Conservation (phyloP, 192 early-diverging fungal species). For the Coemansia sp. region DNA sequence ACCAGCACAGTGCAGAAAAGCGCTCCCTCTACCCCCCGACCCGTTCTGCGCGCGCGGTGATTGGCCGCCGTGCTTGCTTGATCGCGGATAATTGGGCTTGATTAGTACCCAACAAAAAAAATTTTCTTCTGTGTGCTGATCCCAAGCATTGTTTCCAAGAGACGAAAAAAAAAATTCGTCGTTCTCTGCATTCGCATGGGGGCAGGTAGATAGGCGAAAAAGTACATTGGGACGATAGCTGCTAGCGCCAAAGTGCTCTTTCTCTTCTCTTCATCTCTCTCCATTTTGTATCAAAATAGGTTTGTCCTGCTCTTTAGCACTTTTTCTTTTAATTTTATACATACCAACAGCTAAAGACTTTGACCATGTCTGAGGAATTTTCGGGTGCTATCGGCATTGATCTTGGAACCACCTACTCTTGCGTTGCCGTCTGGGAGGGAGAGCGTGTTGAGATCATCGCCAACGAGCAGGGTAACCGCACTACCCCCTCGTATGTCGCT, state of each 20-base stretch:
- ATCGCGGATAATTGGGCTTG: slow-evolving; percentile 8
- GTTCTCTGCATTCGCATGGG: background rate
- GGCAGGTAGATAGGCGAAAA: background rate
- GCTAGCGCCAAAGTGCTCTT: background rate
- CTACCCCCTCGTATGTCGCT: slow-evolving; percentile 84
- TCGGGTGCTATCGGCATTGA: slow-evolving; percentile 89
- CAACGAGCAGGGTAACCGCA: slow-evolving; percentile 89
- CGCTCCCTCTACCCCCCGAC: too few species aligned
- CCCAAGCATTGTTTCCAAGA: slow-evolving; percentile 1
- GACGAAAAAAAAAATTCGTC: slow-evolving; percentile 1
- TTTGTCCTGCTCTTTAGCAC: slow-evolving; percentile 1
- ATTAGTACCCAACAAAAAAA: slow-evolving; percentile 16
- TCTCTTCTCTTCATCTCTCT: slow-evolving; percentile 11
- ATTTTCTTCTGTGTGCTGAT: slow-evolving; percentile 16
- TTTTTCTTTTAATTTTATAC: slow-evolving; percentile 10
- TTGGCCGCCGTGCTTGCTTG: background rate
- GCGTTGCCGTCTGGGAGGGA: slow-evolving; percentile 70
- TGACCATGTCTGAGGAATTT: slow-evolving; percentile 47
- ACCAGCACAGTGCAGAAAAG: too few species aligned
- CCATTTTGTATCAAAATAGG: slow-evolving; percentile 2
- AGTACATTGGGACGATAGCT: background rate
- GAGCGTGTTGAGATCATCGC: slow-evolving; percentile 72
- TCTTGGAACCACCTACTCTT: slow-evolving; percentile 97
- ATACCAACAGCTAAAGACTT: slow-evolving; percentile 2
- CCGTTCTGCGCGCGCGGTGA: too few species aligned